A percentile compares a stretch with the other conserved stretches of the same genome.
phyloP scores from a whole-genome alignment of 257 asterid genomes.

The Solanum chmielewskii region DNA sequence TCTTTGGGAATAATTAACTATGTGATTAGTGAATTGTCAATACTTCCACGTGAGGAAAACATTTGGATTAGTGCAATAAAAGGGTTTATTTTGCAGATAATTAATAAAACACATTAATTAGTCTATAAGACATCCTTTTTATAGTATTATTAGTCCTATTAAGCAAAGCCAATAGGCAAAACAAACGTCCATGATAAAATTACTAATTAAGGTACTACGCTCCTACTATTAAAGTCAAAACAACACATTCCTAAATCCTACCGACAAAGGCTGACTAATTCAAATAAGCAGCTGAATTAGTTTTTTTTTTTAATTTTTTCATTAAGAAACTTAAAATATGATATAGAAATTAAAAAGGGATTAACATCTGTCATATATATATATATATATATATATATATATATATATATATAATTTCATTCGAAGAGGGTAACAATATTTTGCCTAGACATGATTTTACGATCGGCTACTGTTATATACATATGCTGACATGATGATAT shows the following conservation, averaged over 20 bases:
- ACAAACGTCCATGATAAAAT: neutral
- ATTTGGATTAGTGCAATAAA: neutral
- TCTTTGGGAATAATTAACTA: neutral
- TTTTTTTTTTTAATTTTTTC: rapidly evolving
- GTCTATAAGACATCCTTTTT: neutral
- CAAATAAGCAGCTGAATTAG: neutral
- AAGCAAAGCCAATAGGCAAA: neutral
- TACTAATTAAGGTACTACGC: neutral
- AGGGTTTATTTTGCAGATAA: neutral
- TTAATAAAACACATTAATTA: neutral
- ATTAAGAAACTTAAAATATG: neutral
- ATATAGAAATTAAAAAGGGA: neutral
- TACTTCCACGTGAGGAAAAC: neutral
- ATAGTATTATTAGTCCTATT: neutral
- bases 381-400: too few relatives aligned
- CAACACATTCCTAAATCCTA: neutral
- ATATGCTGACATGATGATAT: neutral
- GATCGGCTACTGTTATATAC: neutral
- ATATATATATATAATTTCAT: neutral
- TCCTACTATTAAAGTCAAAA: neutral
- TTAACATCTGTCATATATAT: neutral
- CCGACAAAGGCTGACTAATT: neutral
- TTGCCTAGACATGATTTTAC: neutral
- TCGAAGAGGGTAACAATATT: neutral
- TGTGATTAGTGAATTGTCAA: neutral